Evolutionary conservation across 164 flowering plant genomes (phyloP), one percentile per base, ranked within the genome.

Genomic region (Berberis thunbergii): DNA sequence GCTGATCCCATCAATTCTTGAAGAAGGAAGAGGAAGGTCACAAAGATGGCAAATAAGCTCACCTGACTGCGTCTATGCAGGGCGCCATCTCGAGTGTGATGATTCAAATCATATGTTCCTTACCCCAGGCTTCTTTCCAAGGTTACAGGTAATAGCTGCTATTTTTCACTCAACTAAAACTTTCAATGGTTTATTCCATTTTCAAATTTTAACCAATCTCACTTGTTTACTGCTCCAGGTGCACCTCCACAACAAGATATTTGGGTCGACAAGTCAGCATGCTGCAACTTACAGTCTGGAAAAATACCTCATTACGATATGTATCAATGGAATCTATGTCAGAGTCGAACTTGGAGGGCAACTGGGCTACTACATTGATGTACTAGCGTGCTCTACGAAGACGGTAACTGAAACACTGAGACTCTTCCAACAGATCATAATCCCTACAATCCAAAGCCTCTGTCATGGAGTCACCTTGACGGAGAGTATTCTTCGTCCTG

Each of bases 271-370:
- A 66, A 80, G 74, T 68, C 88, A 84, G 60, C 82, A 84, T 65
- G 95, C 84, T 43, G 99, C 93, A 69, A 80, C 90, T 41, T 87
- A 87, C 81, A 74, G 71, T 62, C 84, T 94, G 8, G 96, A 91
- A 75, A 94, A 89, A 69, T 77, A 85, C 80, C 86, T 94, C 54
- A 94, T 94, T 71, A 72, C 75, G 9, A 77, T 94, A 62, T 79
- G 65, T 50, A 85, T 89, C 65, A 83, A 94, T 62, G 97, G 97
- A 6, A 81, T 91, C 38, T 53, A 81, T 60, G 72, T 94, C 63
- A 79, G 96, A 69, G 81, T 94, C 41, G 99, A 91, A 74, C 91
- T 87, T 53, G 96, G 97, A 64, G 96, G 96, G 53, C 88, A 85
- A 57, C 56, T 85, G 60, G 89, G 86, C 41, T 71, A 87, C 76